Conservation (phyloP, 1,284 basidiomycete genomes). For the Inonotus obliquus region DNA sequence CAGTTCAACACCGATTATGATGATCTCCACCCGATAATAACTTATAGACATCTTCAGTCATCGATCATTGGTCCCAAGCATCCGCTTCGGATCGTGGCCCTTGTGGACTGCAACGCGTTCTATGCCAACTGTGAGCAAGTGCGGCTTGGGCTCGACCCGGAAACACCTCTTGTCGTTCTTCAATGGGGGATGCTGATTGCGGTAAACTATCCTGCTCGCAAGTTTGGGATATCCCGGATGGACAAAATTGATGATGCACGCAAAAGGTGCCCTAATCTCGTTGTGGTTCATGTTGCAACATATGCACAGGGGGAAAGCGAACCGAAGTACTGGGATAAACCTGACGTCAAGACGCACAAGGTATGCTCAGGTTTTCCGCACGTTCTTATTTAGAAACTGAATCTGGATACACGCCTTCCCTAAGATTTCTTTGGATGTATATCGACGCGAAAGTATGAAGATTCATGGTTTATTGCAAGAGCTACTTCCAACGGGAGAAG, state of each 20-base stretch:
- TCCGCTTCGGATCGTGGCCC: constrained; percentile 74
- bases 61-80: constrained; percentile 61
- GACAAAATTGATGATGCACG: constrained; percentile 76
- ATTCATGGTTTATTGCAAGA: constrained; percentile 86
- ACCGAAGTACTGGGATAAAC: constrained; percentile 85
- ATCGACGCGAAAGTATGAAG: constrained; percentile 87
- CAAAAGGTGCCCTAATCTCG: constrained; percentile 81
- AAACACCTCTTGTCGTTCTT: constrained; percentile 82
- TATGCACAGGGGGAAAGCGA: constrained; percentile 86
- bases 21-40: constrained; percentile 61
- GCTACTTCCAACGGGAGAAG: constrained; percentile 64
- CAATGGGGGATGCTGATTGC: constrained; percentile 94
- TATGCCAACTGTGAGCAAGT: constrained; percentile 91
- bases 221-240: constrained; percentile 85
- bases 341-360: constrained; percentile 89
- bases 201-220: constrained; percentile 92
- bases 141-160: constrained; percentile 68
- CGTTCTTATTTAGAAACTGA: constrained; percentile 5
- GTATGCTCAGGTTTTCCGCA: constrained; percentile 37
- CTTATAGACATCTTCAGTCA: constrained; percentile 67
- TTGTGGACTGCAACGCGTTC: constrained; percentile 93
- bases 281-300: constrained; percentile 91
- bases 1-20: constrained; percentile 38
- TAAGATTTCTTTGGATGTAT: constrained; percentile 91
- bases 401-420: constrained; percentile 14